These are phyloP conservation scores for Starmera stellimalicola DNA, from an alignment of 1,139 yeast genomes.

Conservation along the genomic window DNA sequence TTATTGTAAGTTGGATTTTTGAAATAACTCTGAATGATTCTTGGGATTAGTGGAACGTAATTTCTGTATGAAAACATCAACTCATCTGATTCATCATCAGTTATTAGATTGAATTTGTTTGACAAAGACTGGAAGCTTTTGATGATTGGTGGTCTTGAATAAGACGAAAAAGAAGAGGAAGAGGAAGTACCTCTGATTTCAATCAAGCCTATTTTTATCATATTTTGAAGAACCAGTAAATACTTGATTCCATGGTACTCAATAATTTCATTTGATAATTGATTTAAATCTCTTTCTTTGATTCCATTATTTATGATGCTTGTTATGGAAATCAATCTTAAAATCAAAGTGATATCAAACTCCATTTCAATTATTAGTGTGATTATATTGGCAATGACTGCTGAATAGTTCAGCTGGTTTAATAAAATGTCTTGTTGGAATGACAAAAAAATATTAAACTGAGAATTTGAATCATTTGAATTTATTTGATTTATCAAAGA, in stretches of 20 bases:
- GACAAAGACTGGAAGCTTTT: conserved; percentile 21
- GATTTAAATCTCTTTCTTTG: conserved; percentile 45
- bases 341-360: conserved; percentile 26
- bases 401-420: conserved; percentile 43
- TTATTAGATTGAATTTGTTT: conserved; percentile 21
- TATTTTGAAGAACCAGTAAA: conserved; percentile 27
- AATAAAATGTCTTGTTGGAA: conserved; percentile 68
- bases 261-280: conserved; percentile 38
- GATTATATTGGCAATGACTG: conserved; percentile 37
- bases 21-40: conserved; percentile 24
- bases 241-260: conserved; percentile 53
- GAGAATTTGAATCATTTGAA: conserved; percentile 23
- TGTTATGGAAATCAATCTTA: conserved; percentile 44
- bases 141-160: conserved; percentile 20
- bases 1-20: too few species aligned
- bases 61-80: conserved; percentile 31
- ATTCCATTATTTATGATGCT: conserved; percentile 59
- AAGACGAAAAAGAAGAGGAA: too few species aligned
- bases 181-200: conserved; percentile 20
- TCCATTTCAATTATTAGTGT: conserved; percentile 38
- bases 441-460: conserved; percentile 49
- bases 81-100: conserved; percentile 5
- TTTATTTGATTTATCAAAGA: conserved; percentile 47
- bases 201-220: conserved; percentile 31
- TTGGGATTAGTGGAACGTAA: conserved; percentile 33